Base-by-base conservation (phyloP, 805 yeast species). In the Starmerella vitae region DNA sequence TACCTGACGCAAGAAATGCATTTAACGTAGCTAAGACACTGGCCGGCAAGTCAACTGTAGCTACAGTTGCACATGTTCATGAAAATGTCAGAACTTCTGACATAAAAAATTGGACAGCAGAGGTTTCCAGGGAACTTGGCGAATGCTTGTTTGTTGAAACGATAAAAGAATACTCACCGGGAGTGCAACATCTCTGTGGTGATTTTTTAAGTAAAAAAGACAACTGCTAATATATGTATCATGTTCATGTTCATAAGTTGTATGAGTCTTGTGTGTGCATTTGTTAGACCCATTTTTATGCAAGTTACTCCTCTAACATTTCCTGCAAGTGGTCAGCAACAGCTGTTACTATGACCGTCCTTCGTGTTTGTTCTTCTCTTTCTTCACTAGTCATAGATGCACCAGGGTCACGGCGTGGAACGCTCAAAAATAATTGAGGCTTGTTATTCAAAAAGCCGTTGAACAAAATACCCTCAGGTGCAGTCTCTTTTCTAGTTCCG, bases 91-190 rank as follows among this genome's bases (percentile, higher is more conserved):
- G 67, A 27, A 56, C 60, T 1, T 49, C 50, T 3, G 67, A 66
- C 0, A 52, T 79, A 4, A 60, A 56, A 0, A 24, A 38, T 1
- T 62, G 71, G 52, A 33, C 42, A 13, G 32, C 38, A 1, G 44
- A 47, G 3, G 55, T 61, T 3, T 31, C 33, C 2, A 4, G 17
- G 2, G 36, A 36, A 13, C 50, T 64, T 22, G 50, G 49, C 10
- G 4, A 28, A 5, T 58, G 57, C 9, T 8, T 50, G 1, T 75
- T 72, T 43, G 43, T 76, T 8, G 83, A 79, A 45, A 70, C 63
- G 47, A 80, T 84, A 39, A 84, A 83, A 59, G 79, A 88, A 0
- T 83, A 76, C 65, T 93, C 94, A 0, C 94, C 94, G 0, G 88
- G 78, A 35, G 74, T 84, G 2, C 77, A 81, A 77, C 94, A 83